These are phyloP conservation scores for Scedosporium dehoogii DNA, from an alignment of 2,329 filamentous ascomycete genomes.

Conservation along the genomic window DNA sequence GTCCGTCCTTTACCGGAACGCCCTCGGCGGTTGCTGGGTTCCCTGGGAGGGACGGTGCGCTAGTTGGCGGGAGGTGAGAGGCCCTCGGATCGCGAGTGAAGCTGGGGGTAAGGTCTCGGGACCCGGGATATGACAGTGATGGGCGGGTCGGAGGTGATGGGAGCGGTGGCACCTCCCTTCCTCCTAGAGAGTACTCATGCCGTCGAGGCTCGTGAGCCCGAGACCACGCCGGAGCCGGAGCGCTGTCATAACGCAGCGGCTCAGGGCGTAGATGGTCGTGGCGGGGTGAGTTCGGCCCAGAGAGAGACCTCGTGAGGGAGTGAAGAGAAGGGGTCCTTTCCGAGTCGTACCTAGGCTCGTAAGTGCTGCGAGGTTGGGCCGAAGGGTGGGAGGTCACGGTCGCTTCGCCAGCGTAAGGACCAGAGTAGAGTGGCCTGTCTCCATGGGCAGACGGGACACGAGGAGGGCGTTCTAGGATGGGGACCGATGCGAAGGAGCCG, in stretches of 20 bases:
- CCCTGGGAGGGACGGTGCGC: neutral
- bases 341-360: conserved; percentile 34
- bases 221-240: conserved; percentile 26
- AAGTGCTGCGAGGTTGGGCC: conserved; percentile 34
- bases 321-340: conserved; percentile 23
- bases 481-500: conserved; percentile 26
- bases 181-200: conserved; percentile 36
- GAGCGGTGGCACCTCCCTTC: conserved; percentile 20
- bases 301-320: conserved; percentile 17
- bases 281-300: neutral
- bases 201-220: conserved; percentile 28
- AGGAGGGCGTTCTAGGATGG: conserved; percentile 35
- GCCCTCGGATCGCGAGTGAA: neutral
- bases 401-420: conserved; percentile 13
- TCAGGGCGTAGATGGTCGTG: neutral
- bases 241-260: conserved; percentile 23
- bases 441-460: conserved; percentile 27
- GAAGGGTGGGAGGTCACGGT: conserved; percentile 16
- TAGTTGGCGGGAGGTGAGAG: neutral
- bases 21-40: conserved; percentile 25
- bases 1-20: conserved; percentile 43
- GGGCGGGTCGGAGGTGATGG: neutral
- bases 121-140: neutral
- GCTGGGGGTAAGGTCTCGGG: neutral
- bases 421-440: conserved; percentile 2